These are phyloP conservation scores for Flaveria brownii DNA, from an alignment of 129 eudicot genomes.

Conservation along the genomic window DNA sequence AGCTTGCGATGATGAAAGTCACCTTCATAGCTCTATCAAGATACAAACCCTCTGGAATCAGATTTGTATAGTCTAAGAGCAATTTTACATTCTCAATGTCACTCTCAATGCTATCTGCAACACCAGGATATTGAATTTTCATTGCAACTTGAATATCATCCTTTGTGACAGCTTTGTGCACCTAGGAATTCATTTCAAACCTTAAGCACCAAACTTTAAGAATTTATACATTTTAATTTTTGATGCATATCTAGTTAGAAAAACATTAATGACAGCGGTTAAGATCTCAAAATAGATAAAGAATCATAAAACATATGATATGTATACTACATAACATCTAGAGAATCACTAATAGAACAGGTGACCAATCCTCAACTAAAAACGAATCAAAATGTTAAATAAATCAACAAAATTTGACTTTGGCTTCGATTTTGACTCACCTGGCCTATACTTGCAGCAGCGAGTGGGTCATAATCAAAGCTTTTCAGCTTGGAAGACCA, in stretches of 20 bases:
- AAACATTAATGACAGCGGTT: background rate
- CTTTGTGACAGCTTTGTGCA: slow-evolving; percentile 80
- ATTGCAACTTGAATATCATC: slow-evolving; percentile 86
- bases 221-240: background rate
- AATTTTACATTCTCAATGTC: slow-evolving; percentile 91
- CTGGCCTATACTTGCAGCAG: slow-evolving; percentile 99
- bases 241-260: slow-evolving; percentile 12
- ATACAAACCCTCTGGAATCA: slow-evolving; percentile 79
- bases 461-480: slow-evolving; percentile 93
- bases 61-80: slow-evolving; percentile 73
- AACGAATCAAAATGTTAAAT: background rate
- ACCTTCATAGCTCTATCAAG: slow-evolving; percentile 95
- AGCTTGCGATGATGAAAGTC: slow-evolving; percentile 16
- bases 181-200: slow-evolving; percentile 47
- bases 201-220: slow-evolving; percentile 26
- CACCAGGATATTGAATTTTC: slow-evolving; percentile 98
- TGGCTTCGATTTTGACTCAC: slow-evolving; percentile 39
- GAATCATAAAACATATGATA: slow-evolving; percentile 11
- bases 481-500: slow-evolving; percentile 87
- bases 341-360: background rate
- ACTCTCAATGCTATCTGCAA: slow-evolving; percentile 98
- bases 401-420: background rate
- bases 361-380: slow-evolving; percentile 8
- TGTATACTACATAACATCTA: background rate
- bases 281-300: slow-evolving; percentile 15